Base-by-base conservation (phyloP, 805 yeast genomes). In the Metschnikowia koreensis region DNA sequence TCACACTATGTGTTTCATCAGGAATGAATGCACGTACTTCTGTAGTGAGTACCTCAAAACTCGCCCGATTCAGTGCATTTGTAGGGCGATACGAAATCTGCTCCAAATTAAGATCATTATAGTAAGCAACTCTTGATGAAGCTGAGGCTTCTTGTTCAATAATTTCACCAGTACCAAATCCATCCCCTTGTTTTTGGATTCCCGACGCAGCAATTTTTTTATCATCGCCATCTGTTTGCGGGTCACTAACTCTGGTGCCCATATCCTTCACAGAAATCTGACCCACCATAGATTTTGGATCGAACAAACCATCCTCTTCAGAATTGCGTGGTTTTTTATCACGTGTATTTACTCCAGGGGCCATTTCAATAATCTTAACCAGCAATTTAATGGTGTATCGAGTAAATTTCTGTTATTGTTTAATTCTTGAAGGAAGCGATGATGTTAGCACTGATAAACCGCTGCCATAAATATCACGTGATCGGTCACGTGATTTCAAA, bases 1-100 rank as follows among this genome's bases (percentile, higher is more conserved):
- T 76, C 1, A 83, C 80, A 41, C 83, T 88, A 50, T 87, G 90
- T 8, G 92, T 81, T n/a, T 88, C 81, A 64, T 91, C 97, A 45
- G 74, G 75, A 11, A 85, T 87, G 38, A 87, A 67, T 15, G 75
- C 71, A 2, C 70, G 65, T 4, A 87, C 80, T 82, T 88, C 82
- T 0, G 79, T 66, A 53, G 86, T 68, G n/a, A 90, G 73, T 41
- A 73, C 64, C 41, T 82, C 86, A 64, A 83, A 87, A 0, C 73
- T 65, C 31, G 70, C 73, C 1, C 74, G 66, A 13, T 82, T 84
- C 16, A 76, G 77, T 11, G 75, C 77, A 4, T 81, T 77, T 7
- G 81, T 76, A 0, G 97, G 96, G 36, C 76, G 72, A 64, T 91
- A 91, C 7, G 74, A 70, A 34, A 86, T 66, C 17, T 75, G 73